Evolutionary conservation across 257 asterid species (phyloP).

Genomic region (Rubia yunnanensis): DNA sequence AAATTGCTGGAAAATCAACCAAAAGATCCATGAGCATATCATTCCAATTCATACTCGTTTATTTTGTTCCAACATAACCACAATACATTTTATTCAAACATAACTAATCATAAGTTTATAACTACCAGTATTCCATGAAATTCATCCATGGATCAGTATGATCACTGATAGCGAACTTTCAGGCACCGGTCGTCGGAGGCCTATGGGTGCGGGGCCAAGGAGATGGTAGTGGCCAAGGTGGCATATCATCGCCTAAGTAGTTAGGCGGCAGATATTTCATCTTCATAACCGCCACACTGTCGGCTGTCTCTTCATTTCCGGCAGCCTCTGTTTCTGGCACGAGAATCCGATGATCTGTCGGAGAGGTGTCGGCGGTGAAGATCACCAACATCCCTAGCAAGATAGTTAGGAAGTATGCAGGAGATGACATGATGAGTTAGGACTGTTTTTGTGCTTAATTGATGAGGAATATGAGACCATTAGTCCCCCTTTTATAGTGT

Average conservation of each 20-base stretch:
- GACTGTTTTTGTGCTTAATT: neutral
- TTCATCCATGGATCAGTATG: neutral
- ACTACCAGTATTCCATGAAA: neutral
- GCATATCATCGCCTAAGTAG: neutral
- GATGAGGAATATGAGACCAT: neutral
- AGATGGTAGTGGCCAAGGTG: neutral
- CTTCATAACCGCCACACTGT: too few species aligned
- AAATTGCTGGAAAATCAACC: too few species aligned
- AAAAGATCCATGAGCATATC: too few species aligned
- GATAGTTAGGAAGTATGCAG: conserved; percentile 6
- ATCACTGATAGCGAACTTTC: neutral
- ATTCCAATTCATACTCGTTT: too few species aligned
- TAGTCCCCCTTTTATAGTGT: conserved; percentile 1
- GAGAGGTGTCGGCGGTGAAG: conserved; percentile 6
- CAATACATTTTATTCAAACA: neutral
- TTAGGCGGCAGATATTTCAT: neutral
- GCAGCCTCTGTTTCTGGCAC: conserved; percentile 2
- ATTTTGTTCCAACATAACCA: too few species aligned
- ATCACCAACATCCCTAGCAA: conserved; percentile 8
- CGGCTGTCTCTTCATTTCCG: neutral
- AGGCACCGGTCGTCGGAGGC: neutral
- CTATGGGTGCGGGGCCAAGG: neutral
- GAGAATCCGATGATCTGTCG: neutral
- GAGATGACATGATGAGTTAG: neutral
- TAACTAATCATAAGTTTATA: too few species aligned